Percentiles rank a stretch among this genome's conserved stretches.
Conservation (phyloP, 805 yeast genomes). For the Myxozyma udenii region DNA sequence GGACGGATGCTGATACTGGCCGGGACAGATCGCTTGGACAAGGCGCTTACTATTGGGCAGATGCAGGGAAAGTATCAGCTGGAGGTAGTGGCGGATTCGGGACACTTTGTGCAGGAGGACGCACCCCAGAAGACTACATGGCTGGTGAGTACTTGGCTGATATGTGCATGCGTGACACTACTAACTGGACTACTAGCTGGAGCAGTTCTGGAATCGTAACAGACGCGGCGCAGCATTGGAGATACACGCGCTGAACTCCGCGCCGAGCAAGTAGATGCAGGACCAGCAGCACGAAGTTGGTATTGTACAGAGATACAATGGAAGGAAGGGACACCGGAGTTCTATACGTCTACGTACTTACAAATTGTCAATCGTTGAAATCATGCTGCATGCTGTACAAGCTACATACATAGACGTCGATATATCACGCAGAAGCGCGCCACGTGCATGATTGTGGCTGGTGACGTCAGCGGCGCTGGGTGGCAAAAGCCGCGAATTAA, state of each 20-base stretch:
- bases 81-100: constrained; percentile 73
- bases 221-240: constrained; percentile 20
- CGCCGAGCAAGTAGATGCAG: too few species aligned
- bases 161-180: background rate
- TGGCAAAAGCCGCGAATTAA: too few species aligned
- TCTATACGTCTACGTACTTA: too few species aligned
- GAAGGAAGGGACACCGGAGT: too few species aligned
- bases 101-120: constrained; percentile 97
- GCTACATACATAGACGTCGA: too few species aligned
- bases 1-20: constrained; percentile 78
- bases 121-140: constrained; percentile 63
- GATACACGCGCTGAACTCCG: constrained; percentile 1
- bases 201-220: constrained; percentile 21
- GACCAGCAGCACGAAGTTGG: too few species aligned
- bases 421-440: too few species aligned
- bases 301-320: too few species aligned
- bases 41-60: constrained; percentile 83
- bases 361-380: too few species aligned
- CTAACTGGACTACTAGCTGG: background rate
- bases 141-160: constrained; percentile 5
- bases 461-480: too few species aligned
- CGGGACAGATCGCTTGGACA: constrained; percentile 86
- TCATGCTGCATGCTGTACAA: too few species aligned
- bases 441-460: too few species aligned
- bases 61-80: constrained; percentile 96